Base-by-base conservation (phyloP, 1,284 basidiomycete species). In the Xerocomus amazonicus region DNA sequence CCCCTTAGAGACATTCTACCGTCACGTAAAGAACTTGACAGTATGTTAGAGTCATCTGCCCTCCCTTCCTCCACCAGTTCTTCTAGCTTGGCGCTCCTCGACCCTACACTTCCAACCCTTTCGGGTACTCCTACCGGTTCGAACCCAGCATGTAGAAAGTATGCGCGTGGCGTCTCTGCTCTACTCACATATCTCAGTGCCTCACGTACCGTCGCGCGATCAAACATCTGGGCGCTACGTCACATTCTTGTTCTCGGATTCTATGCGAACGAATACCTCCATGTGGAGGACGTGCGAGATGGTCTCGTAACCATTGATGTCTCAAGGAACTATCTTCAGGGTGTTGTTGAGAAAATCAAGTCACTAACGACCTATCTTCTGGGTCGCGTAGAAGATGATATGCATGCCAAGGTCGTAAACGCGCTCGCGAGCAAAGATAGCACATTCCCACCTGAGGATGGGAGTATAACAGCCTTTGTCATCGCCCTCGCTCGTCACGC, bases 301-400 rank as follows among this genome's bases (percentile, higher is more conserved):
- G 72, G 78, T 0, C 85, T 88, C 57, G 67, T 66, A 35, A 12
- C 28, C 5, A 58, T 56, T 1, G 60, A 68, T 4, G 62, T 71
- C 12, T 52, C 53, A 3, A 53, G 37, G 29, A 46, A 53, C 16
- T 23, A 50, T 44, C 54, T 63, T 10, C 63, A 65, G 32, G 70
- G 72, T 3, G 56, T 90, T 3, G 61, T 79, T 0, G 67, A 69
- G 17, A 81, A 73, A 49, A 74, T 80, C 2, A 81, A 83, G 43
- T 83, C 83, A 33, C 62, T 90, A 3, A 69, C 80, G 2, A 79
- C 87, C 0, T 94, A 92, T 66, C 69, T 90, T 0, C 69, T 94
- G 16, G 63, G 72, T 0, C 65, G 70, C 0, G 74, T 76, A 35
- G 76, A 79, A 7, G 67, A 66, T 33, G 55, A 35, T 6, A 34